phyloP scores from a whole-genome alignment of 257 asterid species.

The Ajuga chamaepitys region DNA sequence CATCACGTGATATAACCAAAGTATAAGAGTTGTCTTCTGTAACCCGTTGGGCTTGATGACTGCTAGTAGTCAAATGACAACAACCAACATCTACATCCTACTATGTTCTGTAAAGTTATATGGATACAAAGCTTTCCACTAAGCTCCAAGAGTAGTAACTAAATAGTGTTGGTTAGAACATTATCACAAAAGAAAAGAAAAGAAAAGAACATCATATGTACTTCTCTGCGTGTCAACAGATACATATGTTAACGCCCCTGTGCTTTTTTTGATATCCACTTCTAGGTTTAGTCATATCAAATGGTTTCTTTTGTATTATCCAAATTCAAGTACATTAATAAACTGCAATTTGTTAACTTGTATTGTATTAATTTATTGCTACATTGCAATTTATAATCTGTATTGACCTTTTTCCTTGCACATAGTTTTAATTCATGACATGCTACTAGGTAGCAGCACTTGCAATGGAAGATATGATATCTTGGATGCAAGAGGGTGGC shows the following conservation, averaged over 20 bases:
- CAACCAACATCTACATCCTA: background rate
- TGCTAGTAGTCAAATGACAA: no score
- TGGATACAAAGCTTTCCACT: background rate
- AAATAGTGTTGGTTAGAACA: background rate
- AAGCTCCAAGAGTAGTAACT: background rate
- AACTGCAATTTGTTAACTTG: slow-evolving; percentile 1
- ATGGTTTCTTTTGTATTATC: background rate
- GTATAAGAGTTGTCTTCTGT: background rate
- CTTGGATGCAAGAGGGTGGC: slow-evolving; percentile 99
- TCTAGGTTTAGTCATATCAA: background rate
- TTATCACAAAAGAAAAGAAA: background rate
- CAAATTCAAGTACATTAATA: slow-evolving; percentile 5
- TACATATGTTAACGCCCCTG: background rate
- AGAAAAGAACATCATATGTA: background rate
- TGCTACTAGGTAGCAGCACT: slow-evolving; percentile 99
- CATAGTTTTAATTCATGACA: slow-evolving; percentile 73
- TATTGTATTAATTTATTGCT: slow-evolving; percentile 3
- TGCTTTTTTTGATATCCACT: background rate
- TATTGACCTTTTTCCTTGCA: slow-evolving; percentile 49
- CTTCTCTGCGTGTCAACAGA: background rate
- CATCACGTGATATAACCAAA: background rate
- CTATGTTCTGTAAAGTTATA: background rate
- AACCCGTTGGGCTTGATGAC: no score
- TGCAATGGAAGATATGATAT: slow-evolving; percentile 98
- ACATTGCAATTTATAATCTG: slow-evolving; percentile 18